A percentile compares a stretch with the other conserved stretches of the same genome.
Evolutionary conservation across 345 rosid species (phyloP).

Genomic region (Zanthoxylum bungeanum): DNA sequence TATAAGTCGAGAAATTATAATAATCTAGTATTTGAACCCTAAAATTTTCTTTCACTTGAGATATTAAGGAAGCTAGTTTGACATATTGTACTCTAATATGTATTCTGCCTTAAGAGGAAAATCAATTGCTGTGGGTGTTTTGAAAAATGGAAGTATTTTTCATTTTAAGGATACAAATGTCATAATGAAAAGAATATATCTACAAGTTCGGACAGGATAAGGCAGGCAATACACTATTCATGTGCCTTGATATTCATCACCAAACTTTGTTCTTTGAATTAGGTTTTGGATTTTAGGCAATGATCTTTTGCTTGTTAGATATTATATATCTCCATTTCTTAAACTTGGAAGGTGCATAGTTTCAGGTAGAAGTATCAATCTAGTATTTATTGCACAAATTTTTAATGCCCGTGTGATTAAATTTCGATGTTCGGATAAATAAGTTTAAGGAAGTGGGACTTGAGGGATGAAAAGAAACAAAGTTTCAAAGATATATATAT

Average conservation of each 20-base stretch:
- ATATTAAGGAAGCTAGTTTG: conserved; percentile 1
- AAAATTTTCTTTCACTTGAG: neutral
- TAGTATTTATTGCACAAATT: neutral
- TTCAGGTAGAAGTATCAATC: neutral
- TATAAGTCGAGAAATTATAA: too few relatives aligned
- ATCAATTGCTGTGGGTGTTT: neutral
- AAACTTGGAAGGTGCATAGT: neutral
- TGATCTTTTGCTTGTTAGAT: neutral
- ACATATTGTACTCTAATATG: neutral
- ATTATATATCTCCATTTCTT: neutral
- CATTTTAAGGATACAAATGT: neutral
- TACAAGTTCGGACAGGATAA: neutral
- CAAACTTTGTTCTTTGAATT: neutral
- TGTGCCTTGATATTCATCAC: conserved; percentile 9
- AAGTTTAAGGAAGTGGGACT: too few relatives aligned
- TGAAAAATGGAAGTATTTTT: neutral
- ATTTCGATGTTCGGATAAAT: neutral
- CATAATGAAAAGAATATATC: neutral
- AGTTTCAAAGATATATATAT: too few relatives aligned
- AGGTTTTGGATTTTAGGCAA: neutral
- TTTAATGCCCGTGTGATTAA: conserved; percentile 1
- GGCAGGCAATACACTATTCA: neutral
- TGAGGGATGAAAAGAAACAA: too few relatives aligned
- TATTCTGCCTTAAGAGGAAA: neutral
- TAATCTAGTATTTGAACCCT: neutral